Evolutionary conservation across 2,329 filamentous ascomycete species (phyloP).

Genomic region (Fusarium subglutinans): DNA sequence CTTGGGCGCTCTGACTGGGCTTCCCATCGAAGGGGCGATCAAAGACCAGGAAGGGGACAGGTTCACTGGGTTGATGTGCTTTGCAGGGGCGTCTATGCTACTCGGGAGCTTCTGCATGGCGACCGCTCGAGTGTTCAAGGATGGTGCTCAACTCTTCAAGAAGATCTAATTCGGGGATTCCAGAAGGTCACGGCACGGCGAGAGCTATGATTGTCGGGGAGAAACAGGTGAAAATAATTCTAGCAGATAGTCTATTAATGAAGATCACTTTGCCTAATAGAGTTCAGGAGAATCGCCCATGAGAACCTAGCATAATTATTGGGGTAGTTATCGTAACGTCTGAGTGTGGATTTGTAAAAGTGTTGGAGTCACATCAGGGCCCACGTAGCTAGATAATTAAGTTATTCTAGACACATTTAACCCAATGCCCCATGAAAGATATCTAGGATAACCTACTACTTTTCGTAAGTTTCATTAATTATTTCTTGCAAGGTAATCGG

Average conservation of each 20-base stretch:
- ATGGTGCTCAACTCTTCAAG: background rate
- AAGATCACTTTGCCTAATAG: too few species aligned
- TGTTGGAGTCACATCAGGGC: background rate
- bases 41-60: background rate
- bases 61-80: background rate
- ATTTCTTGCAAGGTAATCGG: background rate
- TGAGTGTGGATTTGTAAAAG: too few species aligned
- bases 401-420: background rate
- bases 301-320: background rate
- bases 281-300: background rate
- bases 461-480: too few species aligned
- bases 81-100: background rate
- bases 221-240: background rate
- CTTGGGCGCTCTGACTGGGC: background rate
- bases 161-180: background rate
- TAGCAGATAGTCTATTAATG: background rate
- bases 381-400: background rate
- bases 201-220: too few species aligned
- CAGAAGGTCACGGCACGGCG: too few species aligned
- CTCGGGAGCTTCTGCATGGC: background rate
- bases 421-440: too few species aligned
- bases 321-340: background rate
- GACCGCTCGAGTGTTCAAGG: background rate
- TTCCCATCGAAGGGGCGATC: background rate
- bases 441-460: too few species aligned